Base-by-base conservation (phyloP, 176 grass and related monocot species). In the Zoysia pacifica region DNA sequence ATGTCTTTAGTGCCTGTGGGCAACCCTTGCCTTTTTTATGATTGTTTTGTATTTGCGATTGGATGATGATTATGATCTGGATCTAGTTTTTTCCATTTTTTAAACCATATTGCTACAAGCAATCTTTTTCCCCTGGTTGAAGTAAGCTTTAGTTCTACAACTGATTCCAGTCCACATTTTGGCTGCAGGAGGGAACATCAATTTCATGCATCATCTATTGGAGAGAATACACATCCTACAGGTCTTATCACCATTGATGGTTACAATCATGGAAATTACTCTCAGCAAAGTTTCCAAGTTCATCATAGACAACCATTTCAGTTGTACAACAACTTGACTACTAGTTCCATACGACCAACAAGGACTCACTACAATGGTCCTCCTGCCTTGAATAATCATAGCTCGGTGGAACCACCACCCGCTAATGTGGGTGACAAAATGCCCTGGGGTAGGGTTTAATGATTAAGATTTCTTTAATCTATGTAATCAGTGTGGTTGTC, bases 371-470 rank as follows among this genome's bases (percentile, higher is more conserved):
- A 89, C 62, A 87, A 83, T 81, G 86, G 72, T 45, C 92, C 50
- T 65, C 51, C 87, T 89, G 68, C 47, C 44, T 79, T 74, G 82
- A 60, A 86, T 81, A 86, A 80, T 65, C 89, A 98, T 89, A 78
- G 69, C 71, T 81, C 86, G 67, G 66, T 79, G 76, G 90, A 94
- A 82, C 79, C 81, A 77, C 78, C 91, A 61, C 81, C 90, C 28
- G 74, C 80, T 74, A 55, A 69, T 11, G 74, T 89, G 48, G 75
- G 59, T 86, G 91, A 94, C 11, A 72, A 74, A 79, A 86, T 91
- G 84, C 81, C 86, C 56, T 92, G 97, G 90, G 91, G 91, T 93
- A 91, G 86, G 85, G 64, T 89, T 82, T 76, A 15, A 38, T 65
- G 59, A 37, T 37, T 90, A 11, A 50, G 11, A 74, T 76, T 74